Base-by-base conservation (phyloP, 148 eudicot genomes). In the Camellia sinensis region DNA sequence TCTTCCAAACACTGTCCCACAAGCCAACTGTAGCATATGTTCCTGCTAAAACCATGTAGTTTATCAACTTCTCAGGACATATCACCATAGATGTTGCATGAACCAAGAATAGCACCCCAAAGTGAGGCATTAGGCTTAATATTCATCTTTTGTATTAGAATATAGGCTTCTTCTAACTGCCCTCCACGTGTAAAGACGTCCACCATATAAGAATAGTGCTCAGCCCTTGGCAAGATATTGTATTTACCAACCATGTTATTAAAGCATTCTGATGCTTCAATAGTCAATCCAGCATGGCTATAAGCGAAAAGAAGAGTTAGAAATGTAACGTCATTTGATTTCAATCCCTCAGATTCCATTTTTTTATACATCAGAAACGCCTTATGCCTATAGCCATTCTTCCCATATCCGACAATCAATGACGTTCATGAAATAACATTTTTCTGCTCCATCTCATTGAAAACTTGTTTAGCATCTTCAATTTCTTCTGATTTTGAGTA, bases 351-450 rank as follows among this genome's bases (percentile, higher is more conserved):
- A n/a, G 14, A 40, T 74, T 74, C 78, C 83, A 80, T 80, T 45
- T 80, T 41, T 3, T 44, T 19, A 67, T 65, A 80, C 21, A 74
- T 9, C n/a, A 70, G 22, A 74, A 74, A 54, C 21, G 83, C 83
- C 63, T 80, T 45, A 17, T 37, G 66, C 57, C n/a, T n/a, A n/a
- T n/a, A n/a, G n/a, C n/a, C 82, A 65, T 80, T 73, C 54, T 74
- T 80, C 44, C 82, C 78, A 74, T 80, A 74, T 22, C 83, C 78
- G 29, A 54, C 48, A 74, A 80, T 66, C 62, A 74, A 43, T 29
- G 83, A 80, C 17, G 83, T 80, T 74, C 83, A 80, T 3, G 83
- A 80, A 11, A 80, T 66, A 53, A 80, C 78, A 74, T 80, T 80
- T 74, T 74, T 80, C 19, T 65, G 37, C 67, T 67, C 37, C 78